A percentile compares a stretch with the other conserved stretches of the same genome.
These are phyloP conservation scores for Auricularia auricula-judae DNA, from an alignment of 768 basidiomycete species.

Conservation along the genomic window DNA sequence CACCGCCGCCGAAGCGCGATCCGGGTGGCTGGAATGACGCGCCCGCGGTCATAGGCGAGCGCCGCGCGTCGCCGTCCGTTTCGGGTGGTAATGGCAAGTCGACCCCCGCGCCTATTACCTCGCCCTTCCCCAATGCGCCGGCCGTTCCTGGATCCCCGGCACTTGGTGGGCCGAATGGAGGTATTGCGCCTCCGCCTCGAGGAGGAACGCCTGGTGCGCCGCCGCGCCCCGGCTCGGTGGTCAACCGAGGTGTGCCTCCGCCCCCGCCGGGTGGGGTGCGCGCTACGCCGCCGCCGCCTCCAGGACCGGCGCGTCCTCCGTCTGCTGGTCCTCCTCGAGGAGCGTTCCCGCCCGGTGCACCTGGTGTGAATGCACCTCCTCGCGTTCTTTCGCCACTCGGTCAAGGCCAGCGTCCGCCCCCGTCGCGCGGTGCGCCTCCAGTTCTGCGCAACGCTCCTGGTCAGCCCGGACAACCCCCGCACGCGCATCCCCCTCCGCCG, in stretches of 20 bases:
- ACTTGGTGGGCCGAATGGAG: constrained; percentile 35
- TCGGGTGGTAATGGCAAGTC: neutral
- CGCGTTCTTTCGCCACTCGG: constrained; percentile 21
- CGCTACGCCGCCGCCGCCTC: constrained; percentile 5
- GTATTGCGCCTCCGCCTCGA: constrained; percentile 45
- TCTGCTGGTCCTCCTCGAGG: constrained; percentile 21
- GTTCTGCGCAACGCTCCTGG: constrained; percentile 22
- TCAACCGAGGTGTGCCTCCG: constrained; percentile 1
- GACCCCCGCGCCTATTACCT: constrained; percentile 66
- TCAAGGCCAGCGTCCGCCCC: constrained; percentile 5
- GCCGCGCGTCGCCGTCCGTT: constrained; percentile 7
- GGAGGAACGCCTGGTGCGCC: constrained; percentile 16
- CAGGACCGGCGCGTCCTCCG: constrained; percentile 22
- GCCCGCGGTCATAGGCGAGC: constrained; percentile 37
- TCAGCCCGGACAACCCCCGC: constrained; percentile 22
- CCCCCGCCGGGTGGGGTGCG: constrained; percentile 4
- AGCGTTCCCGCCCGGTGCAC: constrained; percentile 10
- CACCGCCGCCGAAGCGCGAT: constrained; percentile 39
- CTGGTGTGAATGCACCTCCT: constrained; percentile 3
- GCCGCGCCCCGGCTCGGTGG: neutral
- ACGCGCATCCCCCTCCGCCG: constrained; percentile 18
- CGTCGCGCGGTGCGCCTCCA: constrained; percentile 17
- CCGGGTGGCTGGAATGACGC: constrained; percentile 92
- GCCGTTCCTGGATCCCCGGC: constrained; percentile 29
- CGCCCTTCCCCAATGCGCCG: constrained; percentile 74